These are phyloP conservation scores for Alternaria brassicicola DNA, from an alignment of 2,329 filamentous ascomycete species.

Conservation along the genomic window DNA sequence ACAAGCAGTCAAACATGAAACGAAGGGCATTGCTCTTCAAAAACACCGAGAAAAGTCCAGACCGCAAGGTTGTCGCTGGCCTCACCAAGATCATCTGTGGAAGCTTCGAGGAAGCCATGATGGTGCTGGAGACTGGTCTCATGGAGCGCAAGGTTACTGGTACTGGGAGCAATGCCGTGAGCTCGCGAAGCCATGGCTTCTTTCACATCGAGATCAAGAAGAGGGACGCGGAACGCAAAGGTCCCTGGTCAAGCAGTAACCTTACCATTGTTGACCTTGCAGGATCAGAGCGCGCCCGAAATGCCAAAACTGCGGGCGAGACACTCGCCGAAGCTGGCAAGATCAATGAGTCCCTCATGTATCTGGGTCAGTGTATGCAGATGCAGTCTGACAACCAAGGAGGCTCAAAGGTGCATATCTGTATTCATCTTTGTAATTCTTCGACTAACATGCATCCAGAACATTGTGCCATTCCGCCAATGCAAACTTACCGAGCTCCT, in stretches of 20 bases:
- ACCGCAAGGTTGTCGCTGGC: conserved; percentile 93
- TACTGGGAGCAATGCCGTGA: conserved; percentile 91
- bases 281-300: conserved; percentile 89
- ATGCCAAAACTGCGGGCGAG: conserved; percentile 90
- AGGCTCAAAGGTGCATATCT: conserved; percentile 69
- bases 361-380: conserved; percentile 93
- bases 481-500: conserved; percentile 61
- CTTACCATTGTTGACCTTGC: conserved; percentile 91
- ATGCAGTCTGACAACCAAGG: conserved; percentile 84
- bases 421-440: not conserved
- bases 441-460: conserved; percentile 26
- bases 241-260: conserved; percentile 75
- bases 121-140: conserved; percentile 87
- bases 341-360: conserved; percentile 99
- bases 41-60: conserved; percentile 82
- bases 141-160: conserved; percentile 86
- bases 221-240: conserved; percentile 62
- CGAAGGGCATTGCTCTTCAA: conserved; percentile 91
- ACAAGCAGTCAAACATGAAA: conserved; percentile 57
- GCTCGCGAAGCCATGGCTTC: conserved; percentile 92
- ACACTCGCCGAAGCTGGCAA: conserved; percentile 95
- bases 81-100: conserved; percentile 88
- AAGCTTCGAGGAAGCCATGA: conserved; percentile 79
- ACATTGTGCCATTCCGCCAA: conserved; percentile 74
- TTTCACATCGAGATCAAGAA: conserved; percentile 96